phyloP scores from a whole-genome alignment of 306 rosid species.

The Ormosia emarginata region DNA sequence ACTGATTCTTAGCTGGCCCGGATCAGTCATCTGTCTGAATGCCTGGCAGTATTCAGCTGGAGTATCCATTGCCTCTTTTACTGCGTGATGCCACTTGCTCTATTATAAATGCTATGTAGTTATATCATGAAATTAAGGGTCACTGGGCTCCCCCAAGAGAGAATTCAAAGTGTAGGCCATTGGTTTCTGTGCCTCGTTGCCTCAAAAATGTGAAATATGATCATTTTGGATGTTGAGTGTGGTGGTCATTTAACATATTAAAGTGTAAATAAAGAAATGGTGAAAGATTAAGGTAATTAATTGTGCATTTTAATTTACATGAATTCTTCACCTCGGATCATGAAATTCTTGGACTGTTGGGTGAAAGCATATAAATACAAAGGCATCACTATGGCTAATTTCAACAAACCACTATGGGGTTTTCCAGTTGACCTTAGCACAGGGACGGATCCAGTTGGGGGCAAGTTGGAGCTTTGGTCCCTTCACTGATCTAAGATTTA shows the following conservation, averaged over 20 bases:
- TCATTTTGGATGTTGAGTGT: not conserved
- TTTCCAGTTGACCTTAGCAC: no score
- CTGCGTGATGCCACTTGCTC: slow-evolving; percentile 6
- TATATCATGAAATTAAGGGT: slow-evolving; percentile 17
- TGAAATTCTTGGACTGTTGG: no score
- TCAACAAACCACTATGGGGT: no score
- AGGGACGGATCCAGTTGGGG: no score
- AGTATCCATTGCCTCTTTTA: slow-evolving; percentile 28
- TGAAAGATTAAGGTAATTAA: no score
- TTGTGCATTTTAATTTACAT: no score
- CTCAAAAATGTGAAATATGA: slow-evolving; percentile 4
- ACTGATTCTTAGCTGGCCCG: slow-evolving; percentile 34
- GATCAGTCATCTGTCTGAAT: slow-evolving; percentile 28
- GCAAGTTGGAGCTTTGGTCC: no score
- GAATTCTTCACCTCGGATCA: no score
- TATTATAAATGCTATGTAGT: slow-evolving; percentile 10
- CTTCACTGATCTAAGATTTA: no score
- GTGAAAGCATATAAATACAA: no score
- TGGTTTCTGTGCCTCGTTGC: slow-evolving; percentile 21
- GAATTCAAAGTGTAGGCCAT: not conserved
- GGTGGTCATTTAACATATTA: not conserved
- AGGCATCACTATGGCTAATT: no score
- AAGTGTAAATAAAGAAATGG: not conserved
- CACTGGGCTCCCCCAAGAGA: not conserved
- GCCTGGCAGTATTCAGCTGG: slow-evolving; percentile 3